Evolutionary conservation across 495 filamentous ascomycete species (phyloP), one percentile per base, ranked within the genome.

Genomic region (Xylaria acuta): DNA sequence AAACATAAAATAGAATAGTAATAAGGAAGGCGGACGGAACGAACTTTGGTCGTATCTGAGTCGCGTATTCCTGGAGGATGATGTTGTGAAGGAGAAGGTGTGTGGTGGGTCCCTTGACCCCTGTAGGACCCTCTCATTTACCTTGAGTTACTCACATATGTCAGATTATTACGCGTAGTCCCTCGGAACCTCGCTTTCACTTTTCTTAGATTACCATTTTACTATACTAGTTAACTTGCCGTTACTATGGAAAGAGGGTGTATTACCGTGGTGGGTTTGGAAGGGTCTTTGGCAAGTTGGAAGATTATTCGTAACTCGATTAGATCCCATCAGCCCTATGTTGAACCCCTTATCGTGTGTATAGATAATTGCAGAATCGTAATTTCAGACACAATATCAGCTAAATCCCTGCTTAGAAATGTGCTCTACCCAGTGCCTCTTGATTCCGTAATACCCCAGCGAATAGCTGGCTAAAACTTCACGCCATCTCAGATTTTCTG

Each of bases 401-500:
- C 38, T 40, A 7, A 2, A 40, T 40, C 38, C 11, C 38, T 40
- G 38, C 38, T 40, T 40, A 7, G 4, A 40, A 40, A 40, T 8
- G 38, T 9, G 7, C 38, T 40, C 38, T 40, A 40, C 38, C n/a
- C 11, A 7, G 38, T 40, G 8, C 38, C 38, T 40, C 38, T 40
- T 40, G 38, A 40, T 40, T 40, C 38, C 38, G 7, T 40, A 65
- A 49, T 8, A 49, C 40, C 16, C 20, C 40, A 36, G 16, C 63
- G 14, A 65, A 34, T 3, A 65, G 16, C 27, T 65, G 34, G 63
- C 63, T 65, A 27, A 65, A 12, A 27, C 63, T 43, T 45, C 72
- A 71, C 20, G 85, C 84, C 81, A 84, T 82, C 73, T 86, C 84
- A 3, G 82, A 83, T 73, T 84, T 87, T 54, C 78, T 78, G 6